Base-by-base conservation (phyloP, 768 basidiomycete genomes). In the Naematelia encephala region DNA sequence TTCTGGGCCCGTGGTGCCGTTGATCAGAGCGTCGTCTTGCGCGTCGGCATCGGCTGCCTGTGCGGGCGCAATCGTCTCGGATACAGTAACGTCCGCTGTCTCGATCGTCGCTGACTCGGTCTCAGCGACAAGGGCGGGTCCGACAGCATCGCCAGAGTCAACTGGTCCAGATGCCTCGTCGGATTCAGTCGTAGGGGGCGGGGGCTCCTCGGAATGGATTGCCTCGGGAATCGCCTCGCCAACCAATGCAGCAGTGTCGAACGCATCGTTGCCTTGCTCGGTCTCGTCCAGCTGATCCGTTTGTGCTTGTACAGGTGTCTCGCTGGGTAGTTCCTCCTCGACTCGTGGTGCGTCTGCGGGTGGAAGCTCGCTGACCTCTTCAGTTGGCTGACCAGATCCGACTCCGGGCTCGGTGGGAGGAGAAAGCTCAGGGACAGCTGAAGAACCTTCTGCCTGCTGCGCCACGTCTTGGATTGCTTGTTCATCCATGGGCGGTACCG, bases 301-400 rank as follows among this genome's bases (percentile, higher is more conserved):
- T 23, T 16, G 16, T 19, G n/a, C 34, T 16, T n/a, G 27, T 2
- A 28, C 56, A 26, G 58, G 50, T n/a, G 92, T 97, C 77, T 94
- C 88, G 2, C 86, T 85, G 12, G 96, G 94, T 19, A 98, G 80
- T 76, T 99, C 96, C 74, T 98, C 96, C 59, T 98, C 84, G 79
- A 98, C 49, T 3, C 22, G 49, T 3, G 49, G 49, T 3, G 28
- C 22, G 34, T 57, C 63, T 1, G 57, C 64, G 12, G 61, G 61
- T 14, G 61, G 65, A 1, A 63, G 39, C 42, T 66, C 61, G 49
- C 44, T 55, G 42, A 63, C 54, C 16, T 56, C 65, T 49, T 66
- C 65, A 13, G 61, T 66, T 2, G 65, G 61, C 14, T 59, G 42
- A 19, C 65, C 65, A 1, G 65, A 62, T 1, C 25, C 46, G 3